Evolutionary conservation across 2,329 filamentous ascomycete species (phyloP).

Genomic region (Stemphylium lycopersici): DNA sequence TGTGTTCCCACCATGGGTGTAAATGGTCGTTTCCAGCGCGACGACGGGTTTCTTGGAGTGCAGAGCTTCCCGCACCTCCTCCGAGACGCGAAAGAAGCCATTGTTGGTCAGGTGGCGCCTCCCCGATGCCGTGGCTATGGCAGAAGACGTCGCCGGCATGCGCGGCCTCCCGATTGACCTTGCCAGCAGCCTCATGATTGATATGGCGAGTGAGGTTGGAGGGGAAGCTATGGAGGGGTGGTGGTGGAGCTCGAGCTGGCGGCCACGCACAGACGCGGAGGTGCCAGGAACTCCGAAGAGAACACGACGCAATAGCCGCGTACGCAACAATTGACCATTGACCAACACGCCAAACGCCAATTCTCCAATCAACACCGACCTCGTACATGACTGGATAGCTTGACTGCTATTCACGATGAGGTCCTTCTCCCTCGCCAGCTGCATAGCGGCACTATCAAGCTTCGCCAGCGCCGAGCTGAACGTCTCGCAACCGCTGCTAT

Average conservation of each 20-base stretch:
- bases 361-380: constrained; percentile 13
- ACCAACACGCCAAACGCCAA: constrained; percentile 8
- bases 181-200: constrained; percentile 35
- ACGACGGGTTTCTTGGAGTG: constrained; percentile 80
- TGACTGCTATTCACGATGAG: constrained; percentile 48
- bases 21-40: constrained; percentile 93
- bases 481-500: constrained; percentile 63
- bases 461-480: constrained; percentile 64
- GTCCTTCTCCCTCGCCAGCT: constrained; percentile 48
- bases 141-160: constrained; percentile 7
- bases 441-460: constrained; percentile 65
- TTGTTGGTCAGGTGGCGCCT: constrained; percentile 45
- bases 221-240: constrained; percentile 11
- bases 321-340: constrained; percentile 25
- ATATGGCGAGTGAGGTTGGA: constrained; percentile 7
- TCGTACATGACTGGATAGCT: constrained; percentile 43
- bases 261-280: constrained; percentile 27
- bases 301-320: constrained; percentile 48
- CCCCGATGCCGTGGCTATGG: constrained; percentile 1
- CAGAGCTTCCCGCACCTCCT: constrained; percentile 82
- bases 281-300: constrained; percentile 38
- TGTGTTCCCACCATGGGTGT: constrained; percentile 75
- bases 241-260: constrained; percentile 22
- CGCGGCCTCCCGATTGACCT: constrained; percentile 26
- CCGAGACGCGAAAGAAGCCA: constrained; percentile 72